Evolutionary conservation across 768 basidiomycete species (phyloP).

Genomic region (Pulveroboletus sp.): DNA sequence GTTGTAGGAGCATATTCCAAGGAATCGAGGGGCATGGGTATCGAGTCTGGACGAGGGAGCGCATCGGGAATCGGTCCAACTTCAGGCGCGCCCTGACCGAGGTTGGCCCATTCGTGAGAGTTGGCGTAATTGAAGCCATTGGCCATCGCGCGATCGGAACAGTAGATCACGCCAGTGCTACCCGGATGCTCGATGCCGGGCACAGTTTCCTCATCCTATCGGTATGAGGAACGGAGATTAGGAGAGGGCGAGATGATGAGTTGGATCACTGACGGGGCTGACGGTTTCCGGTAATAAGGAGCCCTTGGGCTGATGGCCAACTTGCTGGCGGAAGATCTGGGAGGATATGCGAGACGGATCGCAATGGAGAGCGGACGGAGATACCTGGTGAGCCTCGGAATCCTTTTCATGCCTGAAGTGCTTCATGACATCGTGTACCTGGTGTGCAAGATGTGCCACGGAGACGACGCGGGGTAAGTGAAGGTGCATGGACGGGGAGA

Average conservation of each 20-base stretch:
- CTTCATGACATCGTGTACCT: conserved; percentile 67
- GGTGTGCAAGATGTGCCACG: conserved; percentile 36
- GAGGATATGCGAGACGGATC: conserved; percentile 1
- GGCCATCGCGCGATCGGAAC: conserved; percentile 90
- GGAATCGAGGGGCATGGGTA: conserved; percentile 64
- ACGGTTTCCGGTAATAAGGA: conserved; percentile 56
- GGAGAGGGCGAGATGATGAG: neutral
- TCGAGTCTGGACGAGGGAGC: conserved; percentile 55
- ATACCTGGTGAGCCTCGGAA: conserved; percentile 83
- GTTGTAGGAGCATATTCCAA: conserved; percentile 92
- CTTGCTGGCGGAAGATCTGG: conserved; percentile 72
- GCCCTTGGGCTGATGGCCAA: conserved; percentile 65
- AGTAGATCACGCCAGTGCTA: conserved; percentile 68
- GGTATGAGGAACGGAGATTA: conserved; percentile 3
- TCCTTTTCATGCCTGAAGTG: conserved; percentile 72
- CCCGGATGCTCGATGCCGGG: conserved; percentile 83
- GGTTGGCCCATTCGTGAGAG: conserved; percentile 79
- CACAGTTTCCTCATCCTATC: conserved; percentile 80
- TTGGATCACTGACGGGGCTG: conserved; percentile 50
- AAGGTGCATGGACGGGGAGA: conserved; percentile 21
- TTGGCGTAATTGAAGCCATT: conserved; percentile 83
- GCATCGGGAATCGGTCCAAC: conserved; percentile 80
- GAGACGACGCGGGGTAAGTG: conserved; percentile 26
- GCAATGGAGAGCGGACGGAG: neutral
- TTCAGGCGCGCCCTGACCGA: conserved; percentile 92